A percentile compares a stretch with the other conserved stretches of the same genome.
phyloP scores from a whole-genome alignment of 768 basidiomycete genomes.

The Pilatotrama ljubarskyi region DNA sequence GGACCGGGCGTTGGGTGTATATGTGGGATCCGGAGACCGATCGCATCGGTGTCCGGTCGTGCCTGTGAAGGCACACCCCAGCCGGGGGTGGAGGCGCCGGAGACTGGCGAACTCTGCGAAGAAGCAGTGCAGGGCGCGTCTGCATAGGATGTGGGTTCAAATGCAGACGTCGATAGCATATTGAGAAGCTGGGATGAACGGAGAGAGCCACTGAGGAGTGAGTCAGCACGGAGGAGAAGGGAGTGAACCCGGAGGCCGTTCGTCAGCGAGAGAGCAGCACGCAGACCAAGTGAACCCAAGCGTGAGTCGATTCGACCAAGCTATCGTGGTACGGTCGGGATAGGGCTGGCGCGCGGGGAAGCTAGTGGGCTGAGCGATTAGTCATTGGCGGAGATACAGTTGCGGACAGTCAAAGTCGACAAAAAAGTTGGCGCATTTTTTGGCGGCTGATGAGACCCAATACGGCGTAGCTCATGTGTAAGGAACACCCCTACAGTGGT shows the following conservation, averaged over 20 bases:
- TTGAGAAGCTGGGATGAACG: background rate
- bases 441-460: too few species aligned
- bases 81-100: background rate
- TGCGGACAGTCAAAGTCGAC: too few species aligned
- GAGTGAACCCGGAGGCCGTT: background rate
- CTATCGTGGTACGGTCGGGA: background rate
- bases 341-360: background rate
- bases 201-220: background rate
- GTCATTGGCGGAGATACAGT: slow-evolving; percentile 2
- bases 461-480: too few species aligned
- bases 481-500: too few species aligned
- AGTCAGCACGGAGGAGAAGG: background rate
- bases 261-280: slow-evolving; percentile 3
- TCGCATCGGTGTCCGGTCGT: slow-evolving; percentile 13
- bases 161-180: background rate
- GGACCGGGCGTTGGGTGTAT: background rate
- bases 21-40: slow-evolving; percentile 16
- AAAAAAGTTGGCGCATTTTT: too few species aligned
- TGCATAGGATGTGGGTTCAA: background rate
- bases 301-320: background rate
- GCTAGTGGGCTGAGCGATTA: background rate
- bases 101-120: background rate
- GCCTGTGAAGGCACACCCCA: slow-evolving; percentile 1
- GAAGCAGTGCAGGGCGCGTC: background rate
- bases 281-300: background rate